phyloP scores from a whole-genome alignment of 1,284 basidiomycete genomes.

The Blastosporella zonata region DNA sequence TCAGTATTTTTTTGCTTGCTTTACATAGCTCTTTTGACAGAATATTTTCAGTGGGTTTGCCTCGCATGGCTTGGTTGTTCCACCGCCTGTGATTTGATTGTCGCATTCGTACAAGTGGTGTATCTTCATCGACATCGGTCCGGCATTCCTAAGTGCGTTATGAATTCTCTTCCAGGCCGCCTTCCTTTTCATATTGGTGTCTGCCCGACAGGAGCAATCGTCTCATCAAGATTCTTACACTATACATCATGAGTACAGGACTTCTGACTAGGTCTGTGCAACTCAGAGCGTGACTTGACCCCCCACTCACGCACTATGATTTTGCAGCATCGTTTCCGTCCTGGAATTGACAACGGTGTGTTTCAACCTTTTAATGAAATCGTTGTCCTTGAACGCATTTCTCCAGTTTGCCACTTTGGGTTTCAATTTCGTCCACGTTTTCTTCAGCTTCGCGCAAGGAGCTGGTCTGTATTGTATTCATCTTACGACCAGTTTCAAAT shows the following conservation, averaged over 20 bases:
- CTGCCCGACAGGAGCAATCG: background rate
- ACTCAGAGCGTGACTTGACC: background rate
- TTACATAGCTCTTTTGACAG: background rate
- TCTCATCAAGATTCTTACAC: constrained; percentile 1
- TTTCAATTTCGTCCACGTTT: background rate
- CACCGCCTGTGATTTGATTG: constrained; percentile 5
- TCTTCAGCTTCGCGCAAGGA: background rate
- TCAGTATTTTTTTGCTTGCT: background rate
- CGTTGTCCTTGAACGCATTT: background rate
- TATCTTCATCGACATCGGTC: constrained; percentile 2
- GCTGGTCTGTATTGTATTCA: background rate
- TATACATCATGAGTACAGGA: constrained; percentile 6
- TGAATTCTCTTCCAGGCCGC: background rate
- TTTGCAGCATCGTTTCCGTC: background rate
- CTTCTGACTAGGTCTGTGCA: background rate
- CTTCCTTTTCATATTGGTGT: background rate
- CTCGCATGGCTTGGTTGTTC: constrained; percentile 1
- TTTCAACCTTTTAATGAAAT: background rate
- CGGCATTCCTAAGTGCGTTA: background rate
- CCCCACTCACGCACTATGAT: too few species aligned
- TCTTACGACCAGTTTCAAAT: background rate
- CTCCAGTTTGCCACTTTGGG: background rate
- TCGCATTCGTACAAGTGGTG: background rate
- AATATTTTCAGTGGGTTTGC: background rate
- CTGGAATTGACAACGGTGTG: constrained; percentile 3